Evolutionary conservation across 805 yeast genomes (phyloP).

Genomic region (Saturnispora saitoi): DNA sequence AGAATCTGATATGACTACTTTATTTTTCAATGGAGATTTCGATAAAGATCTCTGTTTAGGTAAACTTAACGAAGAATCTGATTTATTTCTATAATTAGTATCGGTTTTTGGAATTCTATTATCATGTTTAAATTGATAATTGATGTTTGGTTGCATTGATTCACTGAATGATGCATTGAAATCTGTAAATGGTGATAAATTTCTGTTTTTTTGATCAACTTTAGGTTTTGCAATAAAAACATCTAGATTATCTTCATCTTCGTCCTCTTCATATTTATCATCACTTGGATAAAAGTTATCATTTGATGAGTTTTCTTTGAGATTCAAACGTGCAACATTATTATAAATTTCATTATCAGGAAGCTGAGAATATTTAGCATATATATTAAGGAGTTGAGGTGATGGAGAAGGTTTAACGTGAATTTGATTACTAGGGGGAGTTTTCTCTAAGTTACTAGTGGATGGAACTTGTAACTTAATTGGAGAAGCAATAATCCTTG

Average conservation of each 20-base stretch:
- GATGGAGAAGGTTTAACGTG: slow-evolving; percentile 13
- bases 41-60: slow-evolving; percentile 17
- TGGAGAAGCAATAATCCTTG: neutral
- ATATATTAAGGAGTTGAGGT: slow-evolving; percentile 26
- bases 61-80: slow-evolving; percentile 4
- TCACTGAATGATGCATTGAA: slow-evolving; percentile 26
- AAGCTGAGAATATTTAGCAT: slow-evolving; percentile 27
- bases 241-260: slow-evolving; percentile 8
- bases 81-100: neutral
- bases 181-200: slow-evolving; percentile 30
- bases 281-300: slow-evolving; percentile 19
- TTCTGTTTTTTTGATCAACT: slow-evolving; percentile 12
- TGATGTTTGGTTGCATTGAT: slow-evolving; percentile 18
- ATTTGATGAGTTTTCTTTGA: neutral
- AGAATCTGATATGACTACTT: neutral
- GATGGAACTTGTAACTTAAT: neutral
- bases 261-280: slow-evolving; percentile 11
- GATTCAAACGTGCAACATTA: slow-evolving; percentile 8
- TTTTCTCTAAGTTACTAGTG: neutral
- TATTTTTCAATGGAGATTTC: slow-evolving; percentile 1
- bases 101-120: neutral
- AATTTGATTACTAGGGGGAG: neutral
- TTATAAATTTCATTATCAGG: slow-evolving; percentile 15
- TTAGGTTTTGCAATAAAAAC: slow-evolving; percentile 7
- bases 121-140: neutral